These are phyloP conservation scores for Sporisorium scitamineum DNA, from an alignment of 1,284 basidiomycete genomes.

Conservation along the genomic window DNA sequence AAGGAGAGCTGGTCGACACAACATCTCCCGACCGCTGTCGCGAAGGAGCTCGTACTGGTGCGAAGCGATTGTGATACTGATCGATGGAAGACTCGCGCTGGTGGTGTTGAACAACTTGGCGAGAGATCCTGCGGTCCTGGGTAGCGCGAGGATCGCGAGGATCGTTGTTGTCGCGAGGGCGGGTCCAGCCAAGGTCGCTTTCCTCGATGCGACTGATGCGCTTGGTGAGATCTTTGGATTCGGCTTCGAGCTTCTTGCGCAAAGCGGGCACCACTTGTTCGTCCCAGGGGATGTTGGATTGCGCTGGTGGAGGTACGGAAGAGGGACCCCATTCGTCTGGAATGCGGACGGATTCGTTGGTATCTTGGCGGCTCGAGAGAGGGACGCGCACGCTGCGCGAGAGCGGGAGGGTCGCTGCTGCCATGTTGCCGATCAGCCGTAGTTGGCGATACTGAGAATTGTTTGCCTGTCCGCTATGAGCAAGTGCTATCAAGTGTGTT, in stretches of 20 bases:
- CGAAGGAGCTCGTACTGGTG: slow-evolving; percentile 7
- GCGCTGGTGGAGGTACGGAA: slow-evolving; percentile 28
- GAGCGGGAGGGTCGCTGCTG: slow-evolving; percentile 31
- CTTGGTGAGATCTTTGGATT: slow-evolving; percentile 33
- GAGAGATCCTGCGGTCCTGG: slow-evolving; percentile 16
- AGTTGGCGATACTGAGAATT: background rate
- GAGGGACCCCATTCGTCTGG: slow-evolving; percentile 47
- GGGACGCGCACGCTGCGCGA: slow-evolving; percentile 33
- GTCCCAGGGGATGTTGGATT: slow-evolving; percentile 46
- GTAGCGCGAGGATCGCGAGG: slow-evolving; percentile 2
- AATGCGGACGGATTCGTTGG: slow-evolving; percentile 9
- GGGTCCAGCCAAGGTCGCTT: slow-evolving; percentile 36
- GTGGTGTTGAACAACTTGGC: slow-evolving; percentile 31
- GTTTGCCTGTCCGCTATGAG: background rate
- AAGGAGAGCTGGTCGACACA: slow-evolving; percentile 13
- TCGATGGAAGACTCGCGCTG: slow-evolving; percentile 33
- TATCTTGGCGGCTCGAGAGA: slow-evolving; percentile 19
- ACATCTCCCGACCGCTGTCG: slow-evolving; percentile 1
- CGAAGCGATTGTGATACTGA: slow-evolving; percentile 47
- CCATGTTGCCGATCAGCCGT: slow-evolving; percentile 14
- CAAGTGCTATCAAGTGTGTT: background rate
- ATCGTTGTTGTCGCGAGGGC: slow-evolving; percentile 19
- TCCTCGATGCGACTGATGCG: slow-evolving; percentile 51
- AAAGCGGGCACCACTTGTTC: slow-evolving; percentile 56
- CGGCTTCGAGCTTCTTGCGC: slow-evolving; percentile 50